Conservation (phyloP, 75 land plant species). For the Sequoia sempervirens region DNA sequence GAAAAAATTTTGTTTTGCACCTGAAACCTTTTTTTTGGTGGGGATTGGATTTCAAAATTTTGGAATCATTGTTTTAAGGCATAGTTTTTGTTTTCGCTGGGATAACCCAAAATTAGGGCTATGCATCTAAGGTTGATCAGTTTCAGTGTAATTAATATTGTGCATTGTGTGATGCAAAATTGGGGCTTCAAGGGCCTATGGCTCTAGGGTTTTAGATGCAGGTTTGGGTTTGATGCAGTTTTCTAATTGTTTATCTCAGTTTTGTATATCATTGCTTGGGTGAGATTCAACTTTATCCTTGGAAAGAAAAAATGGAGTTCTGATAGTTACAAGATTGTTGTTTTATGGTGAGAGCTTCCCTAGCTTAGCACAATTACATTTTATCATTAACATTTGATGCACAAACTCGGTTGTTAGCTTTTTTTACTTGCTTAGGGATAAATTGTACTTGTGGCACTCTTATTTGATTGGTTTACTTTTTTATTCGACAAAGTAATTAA, state of each 20-base stretch:
- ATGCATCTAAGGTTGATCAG: neutral
- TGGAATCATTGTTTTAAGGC: neutral
- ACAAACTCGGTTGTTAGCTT: neutral
- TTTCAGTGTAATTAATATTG: too few relatives aligned
- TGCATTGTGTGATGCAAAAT: too few relatives aligned
- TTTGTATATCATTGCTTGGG: too few relatives aligned
- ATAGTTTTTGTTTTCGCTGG: neutral
- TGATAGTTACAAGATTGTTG: neutral
- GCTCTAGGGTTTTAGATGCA: neutral
- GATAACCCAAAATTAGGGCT: neutral
- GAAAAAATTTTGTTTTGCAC: neutral
- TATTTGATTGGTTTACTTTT: neutral
- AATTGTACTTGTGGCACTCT: neutral
- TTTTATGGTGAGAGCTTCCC: neutral
- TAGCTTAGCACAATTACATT: neutral
- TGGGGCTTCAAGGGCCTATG: neutral
- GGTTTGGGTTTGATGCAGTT: neutral
- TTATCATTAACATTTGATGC: neutral
- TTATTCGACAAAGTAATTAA: neutral
- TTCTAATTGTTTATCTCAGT: too few relatives aligned
- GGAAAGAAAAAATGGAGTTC: neutral
- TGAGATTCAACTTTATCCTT: neutral
- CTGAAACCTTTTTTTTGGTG: too few relatives aligned
- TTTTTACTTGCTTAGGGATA: neutral
- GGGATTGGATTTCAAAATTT: neutral